Conservation (phyloP, 1,284 basidiomycete species). For the Lignosus rhinocerotis region DNA sequence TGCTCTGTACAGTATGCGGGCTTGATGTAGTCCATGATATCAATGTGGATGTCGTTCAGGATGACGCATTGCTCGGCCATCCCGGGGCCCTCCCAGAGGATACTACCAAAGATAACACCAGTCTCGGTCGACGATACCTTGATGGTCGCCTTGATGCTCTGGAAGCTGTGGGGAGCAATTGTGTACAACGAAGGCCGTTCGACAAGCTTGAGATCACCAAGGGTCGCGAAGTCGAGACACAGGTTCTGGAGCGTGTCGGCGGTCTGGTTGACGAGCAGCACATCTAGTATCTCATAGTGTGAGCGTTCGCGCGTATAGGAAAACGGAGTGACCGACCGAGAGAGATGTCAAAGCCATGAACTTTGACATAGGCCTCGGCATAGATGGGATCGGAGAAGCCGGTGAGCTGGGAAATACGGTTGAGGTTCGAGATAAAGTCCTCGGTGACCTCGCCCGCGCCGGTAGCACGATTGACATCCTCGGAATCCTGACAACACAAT, state of each 20-base stretch:
- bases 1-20: conserved; percentile 95
- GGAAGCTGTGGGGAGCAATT: conserved; percentile 95
- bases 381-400: conserved; percentile 99
- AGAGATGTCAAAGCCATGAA: conserved; percentile 97
- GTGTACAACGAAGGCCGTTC: conserved; percentile 94
- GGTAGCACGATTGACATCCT: conserved; percentile 89
- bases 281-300: conserved; percentile 52
- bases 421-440: conserved; percentile 96
- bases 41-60: conserved; percentile 96
- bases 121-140: conserved; percentile 98
- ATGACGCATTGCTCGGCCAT: conserved; percentile 89
- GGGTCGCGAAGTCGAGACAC: conserved; percentile 95
- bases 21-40: conserved; percentile 99
- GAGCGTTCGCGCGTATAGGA: neutral
- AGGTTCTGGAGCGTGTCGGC: conserved; percentile 94
- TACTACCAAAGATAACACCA: conserved; percentile 97
- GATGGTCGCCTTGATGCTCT: conserved; percentile 98
- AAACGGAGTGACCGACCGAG: conserved; percentile 53
- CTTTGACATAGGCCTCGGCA: conserved; percentile 97
- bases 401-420: conserved; percentile 93
- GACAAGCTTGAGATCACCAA: conserved; percentile 97
- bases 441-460: conserved; percentile 84
- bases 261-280: conserved; percentile 97
- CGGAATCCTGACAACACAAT: conserved; percentile 68
- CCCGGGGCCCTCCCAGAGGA: conserved; percentile 93